phyloP scores from a whole-genome alignment of 2,329 filamentous ascomycete species.

The Fusarium incarnatum region DNA sequence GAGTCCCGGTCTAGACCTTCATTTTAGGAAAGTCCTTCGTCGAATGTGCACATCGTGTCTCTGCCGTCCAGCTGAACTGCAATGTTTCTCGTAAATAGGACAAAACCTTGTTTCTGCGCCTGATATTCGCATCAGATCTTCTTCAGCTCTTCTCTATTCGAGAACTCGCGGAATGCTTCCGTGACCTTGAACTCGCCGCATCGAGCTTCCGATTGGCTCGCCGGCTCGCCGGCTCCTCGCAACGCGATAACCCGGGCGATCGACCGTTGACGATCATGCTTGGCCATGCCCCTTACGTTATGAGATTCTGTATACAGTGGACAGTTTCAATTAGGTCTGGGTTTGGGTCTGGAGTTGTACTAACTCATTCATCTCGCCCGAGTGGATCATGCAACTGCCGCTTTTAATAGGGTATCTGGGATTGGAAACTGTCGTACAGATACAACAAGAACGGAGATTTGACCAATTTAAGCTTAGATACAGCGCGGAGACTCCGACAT shows the following conservation, averaged over 20 bases:
- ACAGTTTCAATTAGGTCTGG: background rate
- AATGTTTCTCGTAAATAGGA: background rate
- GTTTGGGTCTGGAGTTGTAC: background rate
- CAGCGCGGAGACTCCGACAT: background rate
- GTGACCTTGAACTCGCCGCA: background rate
- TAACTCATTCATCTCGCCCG: background rate
- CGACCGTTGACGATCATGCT: slow-evolving; percentile 15
- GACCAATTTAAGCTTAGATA: slow-evolving; percentile 36
- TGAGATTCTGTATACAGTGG: background rate
- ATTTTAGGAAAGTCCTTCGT: slow-evolving; percentile 1
- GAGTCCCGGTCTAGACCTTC: background rate
- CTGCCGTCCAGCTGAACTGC: slow-evolving; percentile 25
- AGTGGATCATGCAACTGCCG: background rate
- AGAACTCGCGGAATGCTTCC: background rate
- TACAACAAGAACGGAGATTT: background rate
- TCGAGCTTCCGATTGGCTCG: background rate
- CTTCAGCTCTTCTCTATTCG: slow-evolving; percentile 29
- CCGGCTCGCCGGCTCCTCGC: background rate
- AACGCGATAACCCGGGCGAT: slow-evolving; percentile 14
- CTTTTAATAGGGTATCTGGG: background rate
- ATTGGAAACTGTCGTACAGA: background rate
- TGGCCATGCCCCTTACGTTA: slow-evolving; percentile 4
- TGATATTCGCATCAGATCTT: slow-evolving; percentile 14
- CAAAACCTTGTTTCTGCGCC: slow-evolving; percentile 4
- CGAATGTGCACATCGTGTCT: background rate